phyloP scores from a whole-genome alignment of 2,329 filamentous ascomycete species.

The Apiospora malaysiana region DNA sequence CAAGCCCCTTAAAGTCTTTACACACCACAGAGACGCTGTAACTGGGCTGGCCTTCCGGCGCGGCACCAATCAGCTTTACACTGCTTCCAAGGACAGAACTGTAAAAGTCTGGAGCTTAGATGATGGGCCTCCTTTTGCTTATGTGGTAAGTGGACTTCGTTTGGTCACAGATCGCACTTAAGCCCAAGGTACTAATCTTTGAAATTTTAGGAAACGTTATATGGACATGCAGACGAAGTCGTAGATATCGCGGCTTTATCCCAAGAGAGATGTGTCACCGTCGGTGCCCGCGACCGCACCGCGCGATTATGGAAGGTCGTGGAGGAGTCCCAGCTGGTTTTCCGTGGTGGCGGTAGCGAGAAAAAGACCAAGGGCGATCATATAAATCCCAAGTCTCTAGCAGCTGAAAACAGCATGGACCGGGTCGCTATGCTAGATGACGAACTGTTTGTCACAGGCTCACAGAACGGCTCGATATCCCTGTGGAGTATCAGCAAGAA shows the following conservation, averaged over 20 bases:
- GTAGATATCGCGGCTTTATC: conserved; percentile 82
- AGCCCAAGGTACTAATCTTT: neutral
- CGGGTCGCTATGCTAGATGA: conserved; percentile 89
- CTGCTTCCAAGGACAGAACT: conserved; percentile 86
- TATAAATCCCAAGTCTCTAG: conserved; percentile 57
- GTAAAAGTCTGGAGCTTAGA: conserved; percentile 96
- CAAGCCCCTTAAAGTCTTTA: conserved; percentile 80
- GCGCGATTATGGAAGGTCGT: conserved; percentile 95
- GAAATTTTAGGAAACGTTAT: conserved; percentile 73
- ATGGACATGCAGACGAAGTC: conserved; percentile 93
- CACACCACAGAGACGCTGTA: conserved; percentile 89
- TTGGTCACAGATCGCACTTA: neutral
- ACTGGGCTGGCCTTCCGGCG: conserved; percentile 85
- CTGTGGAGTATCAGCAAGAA: conserved; percentile 85
- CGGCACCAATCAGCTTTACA: conserved; percentile 91
- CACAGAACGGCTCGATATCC: conserved; percentile 81
- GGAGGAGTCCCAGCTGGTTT: conserved; percentile 94
- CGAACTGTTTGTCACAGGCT: conserved; percentile 88
- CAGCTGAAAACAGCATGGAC: conserved; percentile 86
- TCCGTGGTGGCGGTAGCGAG: conserved; percentile 73
- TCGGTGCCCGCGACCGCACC: conserved; percentile 88
- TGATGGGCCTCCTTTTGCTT: conserved; percentile 80
- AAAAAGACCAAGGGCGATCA: conserved; percentile 52
- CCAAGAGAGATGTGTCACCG: conserved; percentile 87
- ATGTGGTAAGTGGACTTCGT: conserved; percentile 16